Base-by-base conservation (phyloP, 805 yeast genomes). In the Nakazawaea ambrosiae region DNA sequence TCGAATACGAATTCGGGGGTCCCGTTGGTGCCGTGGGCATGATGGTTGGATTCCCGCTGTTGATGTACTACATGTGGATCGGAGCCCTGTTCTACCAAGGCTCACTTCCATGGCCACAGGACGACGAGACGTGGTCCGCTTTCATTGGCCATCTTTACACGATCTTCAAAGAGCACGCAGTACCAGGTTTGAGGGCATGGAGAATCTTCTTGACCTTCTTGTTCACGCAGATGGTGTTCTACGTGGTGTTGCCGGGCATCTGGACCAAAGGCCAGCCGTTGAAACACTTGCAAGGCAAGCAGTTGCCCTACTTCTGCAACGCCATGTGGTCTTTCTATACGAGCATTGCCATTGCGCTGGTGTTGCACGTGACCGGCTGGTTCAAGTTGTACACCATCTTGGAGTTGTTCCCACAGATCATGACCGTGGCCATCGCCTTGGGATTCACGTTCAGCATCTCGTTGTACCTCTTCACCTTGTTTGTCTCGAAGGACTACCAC, bases 61-160 rank as follows among this genome's bases (percentile, higher is more conserved):
- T 92, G 53, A 92, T 92, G 98, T 86, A 81, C 70, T 92, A 92
- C 63, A 82, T 92, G 92, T 90, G 96, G 94, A 78, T 90, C 38
- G 73, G 87, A 51, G 90, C 92, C 36, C 73, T 75, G 44, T 88
- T 81, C 58, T 86, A 87, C 60, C 65, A 65, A 45, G 96, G 96
- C 2, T 53, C 64, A 34, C 69, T 85, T 20, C 87, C 95, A 18
- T 61, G 68, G 58, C 96, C 96, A 3, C 54, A 57, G 0, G 67
- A 56, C 4, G 77, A 64, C 34, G 76, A 82, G 58, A 50, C 66
- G 27, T 80, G 73, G 75, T 22, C 40, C 18, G 70, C 61, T 2
- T 87, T 75, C 50, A 41, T 69, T 10, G 43, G 39, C 33, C 70
- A 65, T 41, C 56, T 75, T 46, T 66, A 63, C 52, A 61, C 48